A percentile compares a stretch with the other conserved stretches of the same genome.
phyloP scores from a whole-genome alignment of 179 eudicot species.

The Sideroxylon spinosum region DNA sequence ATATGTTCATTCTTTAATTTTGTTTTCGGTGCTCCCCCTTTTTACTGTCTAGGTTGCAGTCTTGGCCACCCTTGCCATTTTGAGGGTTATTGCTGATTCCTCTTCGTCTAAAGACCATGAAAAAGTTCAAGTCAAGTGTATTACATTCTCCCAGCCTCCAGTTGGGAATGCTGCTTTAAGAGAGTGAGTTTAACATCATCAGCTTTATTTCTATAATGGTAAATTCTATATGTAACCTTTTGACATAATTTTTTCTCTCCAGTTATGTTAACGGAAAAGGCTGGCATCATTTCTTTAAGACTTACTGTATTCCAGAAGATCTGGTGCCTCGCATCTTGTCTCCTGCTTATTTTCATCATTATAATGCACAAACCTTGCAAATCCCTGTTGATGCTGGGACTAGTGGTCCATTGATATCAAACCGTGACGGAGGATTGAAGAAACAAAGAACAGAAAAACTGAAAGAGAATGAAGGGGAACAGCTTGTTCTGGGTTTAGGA shows the following conservation, averaged over 20 bases:
- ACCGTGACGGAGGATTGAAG: constrained; percentile 32
- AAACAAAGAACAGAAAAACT: constrained; percentile 42
- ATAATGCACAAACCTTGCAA: constrained; percentile 48
- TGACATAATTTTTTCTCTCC: constrained; percentile 20
- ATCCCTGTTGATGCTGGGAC: constrained; percentile 29
- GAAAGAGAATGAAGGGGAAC: constrained; percentile 64
- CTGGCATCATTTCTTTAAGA: constrained; percentile 90
- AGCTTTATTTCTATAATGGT: background rate
- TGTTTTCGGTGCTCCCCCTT: constrained; percentile 10
- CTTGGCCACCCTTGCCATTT: constrained; percentile 92
- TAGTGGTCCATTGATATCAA: constrained; percentile 29
- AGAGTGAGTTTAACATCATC: constrained; percentile 52
- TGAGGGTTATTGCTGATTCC: constrained; percentile 75
- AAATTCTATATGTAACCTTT: background rate
- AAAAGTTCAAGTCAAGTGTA: constrained; percentile 85
- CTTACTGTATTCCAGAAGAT: constrained; percentile 97
- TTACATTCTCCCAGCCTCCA: constrained; percentile 98
- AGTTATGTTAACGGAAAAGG: constrained; percentile 90
- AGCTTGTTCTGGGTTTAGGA: constrained; percentile 90
- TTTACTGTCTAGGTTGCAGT: constrained; percentile 72
- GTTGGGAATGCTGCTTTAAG: constrained; percentile 97
- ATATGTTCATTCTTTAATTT: constrained; percentile 3
- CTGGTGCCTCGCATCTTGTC: constrained; percentile 87
- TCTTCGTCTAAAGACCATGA: constrained; percentile 60
- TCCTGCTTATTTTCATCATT: constrained; percentile 98